A percentile compares a stretch with the other conserved stretches of the same genome.
These are phyloP conservation scores for Fusarium praegraminearum DNA, from an alignment of 2,329 filamentous ascomycete genomes.

Conservation along the genomic window DNA sequence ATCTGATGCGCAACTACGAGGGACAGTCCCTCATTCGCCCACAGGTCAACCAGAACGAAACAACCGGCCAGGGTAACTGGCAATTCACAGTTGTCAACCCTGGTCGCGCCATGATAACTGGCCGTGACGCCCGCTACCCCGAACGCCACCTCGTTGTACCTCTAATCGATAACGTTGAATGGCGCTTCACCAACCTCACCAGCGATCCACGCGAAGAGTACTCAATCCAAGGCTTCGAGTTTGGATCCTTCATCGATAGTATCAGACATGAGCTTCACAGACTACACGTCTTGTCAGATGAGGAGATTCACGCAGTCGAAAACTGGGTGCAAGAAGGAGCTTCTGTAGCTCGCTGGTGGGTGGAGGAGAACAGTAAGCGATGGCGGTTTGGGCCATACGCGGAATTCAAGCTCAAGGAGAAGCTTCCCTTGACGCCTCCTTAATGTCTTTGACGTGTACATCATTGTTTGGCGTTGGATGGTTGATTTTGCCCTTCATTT, in stretches of 20 bases:
- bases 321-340: constrained; percentile 51
- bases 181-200: constrained; percentile 49
- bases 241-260: constrained; percentile 39
- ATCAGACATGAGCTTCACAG: constrained; percentile 40
- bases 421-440: not conserved
- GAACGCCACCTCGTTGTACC: constrained; percentile 50
- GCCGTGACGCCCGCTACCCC: constrained; percentile 49
- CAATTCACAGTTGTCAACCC: constrained; percentile 52
- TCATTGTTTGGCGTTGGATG: constrained; percentile 4
- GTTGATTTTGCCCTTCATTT: not conserved
- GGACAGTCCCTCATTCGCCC: constrained; percentile 51
- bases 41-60: constrained; percentile 12
- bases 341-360: constrained; percentile 51
- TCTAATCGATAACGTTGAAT: constrained; percentile 49
- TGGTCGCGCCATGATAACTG: constrained; percentile 49
- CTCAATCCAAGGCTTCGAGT: constrained; percentile 47
- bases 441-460: not conserved
- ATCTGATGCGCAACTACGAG: constrained; percentile 49
- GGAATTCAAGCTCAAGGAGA: constrained; percentile 1
- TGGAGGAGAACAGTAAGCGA: constrained; percentile 52
- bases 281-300: not conserved
- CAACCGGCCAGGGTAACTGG: constrained; percentile 48
- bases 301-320: constrained; percentile 35
- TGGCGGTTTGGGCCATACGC: constrained; percentile 47
- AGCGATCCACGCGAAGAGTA: constrained; percentile 46